phyloP scores from a whole-genome alignment of 805 yeast species.

The Wickerhamiella slavikovae region DNA sequence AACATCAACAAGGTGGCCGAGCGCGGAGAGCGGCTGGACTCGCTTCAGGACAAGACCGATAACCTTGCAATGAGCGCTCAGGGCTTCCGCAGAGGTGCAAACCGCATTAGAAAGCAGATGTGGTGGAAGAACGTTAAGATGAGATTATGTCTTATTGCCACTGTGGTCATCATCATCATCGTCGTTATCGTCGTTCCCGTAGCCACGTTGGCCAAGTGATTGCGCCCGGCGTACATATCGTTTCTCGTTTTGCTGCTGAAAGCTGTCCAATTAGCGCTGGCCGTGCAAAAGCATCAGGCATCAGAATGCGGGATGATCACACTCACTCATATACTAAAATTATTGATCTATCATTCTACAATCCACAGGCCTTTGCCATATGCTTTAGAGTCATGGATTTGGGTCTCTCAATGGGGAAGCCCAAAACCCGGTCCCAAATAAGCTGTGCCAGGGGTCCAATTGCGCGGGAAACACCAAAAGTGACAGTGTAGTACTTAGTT shows the following conservation, averaged over 20 bases:
- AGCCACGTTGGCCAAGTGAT: slow-evolving; percentile 54
- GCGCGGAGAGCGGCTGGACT: slow-evolving; percentile 81
- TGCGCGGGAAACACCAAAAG: slow-evolving; percentile 67
- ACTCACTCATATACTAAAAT: no score
- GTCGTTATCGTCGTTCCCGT: slow-evolving; percentile 84
- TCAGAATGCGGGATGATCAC: no score
- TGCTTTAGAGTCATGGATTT: slow-evolving; percentile 31
- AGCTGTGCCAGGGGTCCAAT: slow-evolving; percentile 63
- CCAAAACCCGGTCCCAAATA: slow-evolving; percentile 58
- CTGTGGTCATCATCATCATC: slow-evolving; percentile 54
- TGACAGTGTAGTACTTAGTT: slow-evolving; percentile 55
- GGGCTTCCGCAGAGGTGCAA: slow-evolving; percentile 90
- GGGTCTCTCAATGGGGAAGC: slow-evolving; percentile 69
- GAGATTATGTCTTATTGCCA: slow-evolving; percentile 73
- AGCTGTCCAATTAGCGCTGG: no score
- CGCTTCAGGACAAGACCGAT: slow-evolving; percentile 83
- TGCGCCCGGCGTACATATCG: no score
- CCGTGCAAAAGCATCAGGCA: no score
- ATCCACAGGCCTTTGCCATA: slow-evolving; percentile 12
- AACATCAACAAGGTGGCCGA: slow-evolving; percentile 91
- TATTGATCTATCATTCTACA: no score
- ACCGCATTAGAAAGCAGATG: slow-evolving; percentile 94
- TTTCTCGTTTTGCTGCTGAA: no score
- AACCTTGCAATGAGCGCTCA: slow-evolving; percentile 82
- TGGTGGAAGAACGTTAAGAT: slow-evolving; percentile 98